Conservation (phyloP, 139 green algal species). For the Picochlorum sp. region DNA sequence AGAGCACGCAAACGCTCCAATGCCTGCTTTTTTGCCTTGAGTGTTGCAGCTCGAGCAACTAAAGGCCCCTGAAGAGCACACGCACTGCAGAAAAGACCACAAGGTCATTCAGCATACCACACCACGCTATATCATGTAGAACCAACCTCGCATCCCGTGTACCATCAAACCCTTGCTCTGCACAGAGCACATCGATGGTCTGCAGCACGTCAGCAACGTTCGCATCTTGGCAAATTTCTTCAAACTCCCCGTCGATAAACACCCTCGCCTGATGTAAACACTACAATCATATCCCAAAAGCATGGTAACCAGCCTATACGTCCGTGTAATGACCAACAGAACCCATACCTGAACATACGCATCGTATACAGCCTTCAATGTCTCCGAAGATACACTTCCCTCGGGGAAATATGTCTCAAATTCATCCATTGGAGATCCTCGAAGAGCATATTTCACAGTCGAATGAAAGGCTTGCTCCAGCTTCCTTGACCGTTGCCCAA, state of each 20-base stretch:
- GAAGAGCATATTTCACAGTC: slow-evolving; percentile 12
- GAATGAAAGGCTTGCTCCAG: slow-evolving; percentile 6
- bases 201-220: slow-evolving; percentile 3
- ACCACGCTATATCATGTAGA: not conserved
- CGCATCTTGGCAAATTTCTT: slow-evolving; percentile 8
- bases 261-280: slow-evolving; percentile 4
- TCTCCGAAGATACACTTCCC: not conserved
- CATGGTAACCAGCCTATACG: not conserved
- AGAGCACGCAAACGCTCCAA: not conserved
- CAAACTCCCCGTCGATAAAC: slow-evolving; percentile 10
- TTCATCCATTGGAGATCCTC: slow-evolving; percentile 8
- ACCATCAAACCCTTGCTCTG: slow-evolving; percentile 11
- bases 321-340: not conserved
- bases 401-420: slow-evolving; percentile 16
- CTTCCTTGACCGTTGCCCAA: slow-evolving; percentile 6
- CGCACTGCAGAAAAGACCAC: not conserved
- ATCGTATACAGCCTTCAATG: slow-evolving; percentile 5
- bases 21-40: slow-evolving; percentile 8
- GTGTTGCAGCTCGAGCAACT: slow-evolving; percentile 2
- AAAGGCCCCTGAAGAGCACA: not conserved
- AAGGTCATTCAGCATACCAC: not conserved
- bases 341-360: slow-evolving; percentile 10
- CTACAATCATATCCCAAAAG: slow-evolving; percentile 7
- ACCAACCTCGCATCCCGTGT: not conserved
- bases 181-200: slow-evolving; percentile 10